A percentile compares a stretch with the other conserved stretches of the same genome.
These are phyloP conservation scores for Massarina eburnea DNA, from an alignment of 2,329 filamentous ascomycete genomes.

Conservation along the genomic window DNA sequence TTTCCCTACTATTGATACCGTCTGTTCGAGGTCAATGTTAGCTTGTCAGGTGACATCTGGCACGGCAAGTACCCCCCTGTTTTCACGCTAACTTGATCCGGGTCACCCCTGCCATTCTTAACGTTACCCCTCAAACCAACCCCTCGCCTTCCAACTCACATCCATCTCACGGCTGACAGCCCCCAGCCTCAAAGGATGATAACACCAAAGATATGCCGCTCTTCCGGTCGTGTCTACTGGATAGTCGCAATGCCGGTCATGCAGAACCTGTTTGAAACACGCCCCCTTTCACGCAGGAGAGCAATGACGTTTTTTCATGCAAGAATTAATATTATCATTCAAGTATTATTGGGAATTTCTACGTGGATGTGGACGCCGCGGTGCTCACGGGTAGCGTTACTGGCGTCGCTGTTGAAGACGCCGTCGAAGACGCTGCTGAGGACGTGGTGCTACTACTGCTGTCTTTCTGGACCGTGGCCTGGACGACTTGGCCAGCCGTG, in stretches of 20 bases:
- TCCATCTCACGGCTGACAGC: no score
- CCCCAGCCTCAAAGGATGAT: no score
- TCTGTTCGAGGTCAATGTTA: no score
- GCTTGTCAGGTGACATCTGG: no score
- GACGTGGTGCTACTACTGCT: slow-evolving; percentile 21
- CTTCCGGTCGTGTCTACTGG: neutral
- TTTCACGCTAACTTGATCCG: no score
- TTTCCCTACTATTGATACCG: no score
- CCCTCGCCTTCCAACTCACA: no score
- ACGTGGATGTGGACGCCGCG: slow-evolving; percentile 16
- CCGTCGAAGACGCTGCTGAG: slow-evolving; percentile 24
- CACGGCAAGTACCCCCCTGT: no score
- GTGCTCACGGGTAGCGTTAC: slow-evolving; percentile 33
- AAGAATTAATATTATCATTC: slow-evolving; percentile 11
- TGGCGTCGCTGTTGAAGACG: slow-evolving; percentile 31
- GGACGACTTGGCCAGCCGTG: slow-evolving; percentile 56
- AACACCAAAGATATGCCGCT: neutral
- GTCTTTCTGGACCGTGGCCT: slow-evolving; percentile 48
- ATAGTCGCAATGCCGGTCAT: neutral
- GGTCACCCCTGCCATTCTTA: no score
- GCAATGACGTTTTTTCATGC: slow-evolving; percentile 2
- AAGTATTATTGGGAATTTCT: neutral
- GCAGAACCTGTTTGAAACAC: neutral
- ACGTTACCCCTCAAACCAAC: no score
- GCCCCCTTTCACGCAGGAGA: neutral